These are phyloP conservation scores for Cephalotrichum gorgonifer DNA, from an alignment of 2,329 filamentous ascomycete genomes.

Conservation along the genomic window DNA sequence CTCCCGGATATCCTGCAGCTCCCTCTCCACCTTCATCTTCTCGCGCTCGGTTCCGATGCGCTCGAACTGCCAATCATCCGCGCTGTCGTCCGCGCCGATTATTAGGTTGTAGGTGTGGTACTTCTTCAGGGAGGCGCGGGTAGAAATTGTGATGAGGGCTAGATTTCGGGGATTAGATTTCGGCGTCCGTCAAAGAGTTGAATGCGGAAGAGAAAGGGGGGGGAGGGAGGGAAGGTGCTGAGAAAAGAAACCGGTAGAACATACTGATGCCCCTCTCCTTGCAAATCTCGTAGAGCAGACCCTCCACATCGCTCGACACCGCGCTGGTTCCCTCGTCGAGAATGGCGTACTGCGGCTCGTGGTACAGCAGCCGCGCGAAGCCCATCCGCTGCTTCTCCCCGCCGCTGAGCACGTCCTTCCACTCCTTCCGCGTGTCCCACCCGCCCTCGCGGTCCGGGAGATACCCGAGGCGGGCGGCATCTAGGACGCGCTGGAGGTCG, in stretches of 20 bases:
- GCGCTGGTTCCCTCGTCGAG: conserved; percentile 94
- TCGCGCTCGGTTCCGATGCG: conserved; percentile 88
- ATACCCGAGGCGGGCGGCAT: conserved; percentile 79
- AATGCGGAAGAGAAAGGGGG: conserved; percentile 5
- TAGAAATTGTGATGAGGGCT: conserved; percentile 92
- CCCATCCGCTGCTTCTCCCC: conserved; percentile 96
- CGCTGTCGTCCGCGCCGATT: conserved; percentile 68
- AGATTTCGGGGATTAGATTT: not conserved
- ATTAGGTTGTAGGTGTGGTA: conserved; percentile 90
- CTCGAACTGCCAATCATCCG: conserved; percentile 87
- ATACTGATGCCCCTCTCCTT: conserved; percentile 90
- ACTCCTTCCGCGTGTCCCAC: conserved; percentile 94
- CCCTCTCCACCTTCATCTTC: conserved; percentile 86
- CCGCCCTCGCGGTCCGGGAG: conserved; percentile 86
- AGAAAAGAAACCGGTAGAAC: conserved; percentile 20
- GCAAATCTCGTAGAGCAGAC: conserved; percentile 81
- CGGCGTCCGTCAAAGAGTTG: not conserved
- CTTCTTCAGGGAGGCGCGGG: conserved; percentile 84
- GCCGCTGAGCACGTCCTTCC: conserved; percentile 96
- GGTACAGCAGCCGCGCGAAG: conserved; percentile 82
- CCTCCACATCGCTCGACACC: conserved; percentile 89
- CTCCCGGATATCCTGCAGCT: conserved; percentile 75
- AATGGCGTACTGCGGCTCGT: conserved; percentile 89
- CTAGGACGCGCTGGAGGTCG: conserved; percentile 67
- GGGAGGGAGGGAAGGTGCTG: not conserved